Evolutionary conservation across 495 filamentous ascomycete species (phyloP).

Genomic region (Aspergillus wentii): DNA sequence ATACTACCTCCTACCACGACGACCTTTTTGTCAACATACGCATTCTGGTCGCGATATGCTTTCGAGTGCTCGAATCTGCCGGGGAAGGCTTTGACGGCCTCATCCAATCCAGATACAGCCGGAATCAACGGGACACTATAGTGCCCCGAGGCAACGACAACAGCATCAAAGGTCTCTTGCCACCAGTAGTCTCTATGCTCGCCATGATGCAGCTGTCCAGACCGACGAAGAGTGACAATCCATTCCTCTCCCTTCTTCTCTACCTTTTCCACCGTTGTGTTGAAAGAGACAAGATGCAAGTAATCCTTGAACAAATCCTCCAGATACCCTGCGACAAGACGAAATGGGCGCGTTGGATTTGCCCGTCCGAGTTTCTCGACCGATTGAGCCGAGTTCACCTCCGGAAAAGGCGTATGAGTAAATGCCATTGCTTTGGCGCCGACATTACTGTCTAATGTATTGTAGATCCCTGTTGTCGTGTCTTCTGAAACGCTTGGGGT

Average conservation of each 20-base stretch:
- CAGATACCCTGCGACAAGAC: conserved; percentile 17
- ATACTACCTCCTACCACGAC: conserved; percentile 25
- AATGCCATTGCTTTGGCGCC: conserved; percentile 23
- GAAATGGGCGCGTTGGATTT: conserved; percentile 23
- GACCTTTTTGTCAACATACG: conserved; percentile 24
- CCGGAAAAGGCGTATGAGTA: conserved; percentile 22
- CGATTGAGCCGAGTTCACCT: conserved; percentile 18
- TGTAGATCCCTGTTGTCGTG: conserved; percentile 18
- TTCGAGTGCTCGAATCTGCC: too few relatives aligned
- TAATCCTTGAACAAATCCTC: conserved; percentile 21
- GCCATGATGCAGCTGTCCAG: conserved; percentile 7
- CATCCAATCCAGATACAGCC: conserved; percentile 26
- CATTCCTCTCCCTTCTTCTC: conserved; percentile 19
- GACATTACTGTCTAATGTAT: conserved; percentile 27
- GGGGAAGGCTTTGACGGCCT: conserved; percentile 13
- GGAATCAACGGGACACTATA: conserved; percentile 66
- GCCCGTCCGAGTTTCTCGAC: conserved; percentile 10
- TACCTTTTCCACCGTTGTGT: conserved; percentile 23
- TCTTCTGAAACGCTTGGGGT: conserved; percentile 14
- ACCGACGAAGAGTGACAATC: conserved; percentile 19
- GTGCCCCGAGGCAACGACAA: conserved; percentile 73
- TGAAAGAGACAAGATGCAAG: conserved; percentile 17
- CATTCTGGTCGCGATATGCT: too few relatives aligned
- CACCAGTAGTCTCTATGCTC: conserved; percentile 23
- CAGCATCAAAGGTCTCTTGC: conserved; percentile 52